Evolutionary conservation across 2,329 filamentous ascomycete genomes (phyloP).

Genomic region (Fusarium duplospermum): DNA sequence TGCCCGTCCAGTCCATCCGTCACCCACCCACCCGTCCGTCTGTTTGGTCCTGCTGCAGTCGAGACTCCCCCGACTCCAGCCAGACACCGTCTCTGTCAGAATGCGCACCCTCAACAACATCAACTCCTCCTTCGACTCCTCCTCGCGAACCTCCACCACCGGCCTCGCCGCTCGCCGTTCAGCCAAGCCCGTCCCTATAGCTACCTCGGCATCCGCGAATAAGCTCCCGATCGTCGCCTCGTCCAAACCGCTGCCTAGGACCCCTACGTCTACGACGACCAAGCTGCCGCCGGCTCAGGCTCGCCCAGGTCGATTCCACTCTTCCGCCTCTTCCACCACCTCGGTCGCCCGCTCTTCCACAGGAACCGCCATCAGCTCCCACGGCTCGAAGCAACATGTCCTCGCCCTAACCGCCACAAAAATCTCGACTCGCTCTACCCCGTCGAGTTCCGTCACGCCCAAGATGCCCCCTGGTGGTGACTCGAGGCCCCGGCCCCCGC

Average conservation of each 20-base stretch:
- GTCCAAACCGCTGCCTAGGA: constrained; percentile 35
- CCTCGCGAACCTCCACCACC: constrained; percentile 31
- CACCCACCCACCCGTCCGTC: constrained; percentile 9
- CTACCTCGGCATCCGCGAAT: constrained; percentile 15
- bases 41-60: constrained; percentile 11
- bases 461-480: constrained; percentile 63
- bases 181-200: constrained; percentile 4
- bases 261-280: constrained; percentile 26
- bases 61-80: constrained; percentile 28
- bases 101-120: constrained; percentile 46
- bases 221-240: constrained; percentile 21
- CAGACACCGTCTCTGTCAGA: constrained; percentile 24
- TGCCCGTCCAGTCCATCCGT: background rate
- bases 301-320: constrained; percentile 35
- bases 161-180: constrained; percentile 27
- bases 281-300: constrained; percentile 16
- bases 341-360: constrained; percentile 31
- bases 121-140: constrained; percentile 38
- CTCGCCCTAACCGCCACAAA: constrained; percentile 47
- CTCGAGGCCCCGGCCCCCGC: constrained; percentile 74
- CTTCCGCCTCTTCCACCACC: constrained; percentile 36
- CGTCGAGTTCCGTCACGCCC: constrained; percentile 41
- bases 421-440: constrained; percentile 42
- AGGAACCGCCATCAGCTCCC: constrained; percentile 33
- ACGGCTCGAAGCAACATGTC: constrained; percentile 45